phyloP scores from a whole-genome alignment of 805 yeast genomes.

The Teunomyces gatunensis region DNA sequence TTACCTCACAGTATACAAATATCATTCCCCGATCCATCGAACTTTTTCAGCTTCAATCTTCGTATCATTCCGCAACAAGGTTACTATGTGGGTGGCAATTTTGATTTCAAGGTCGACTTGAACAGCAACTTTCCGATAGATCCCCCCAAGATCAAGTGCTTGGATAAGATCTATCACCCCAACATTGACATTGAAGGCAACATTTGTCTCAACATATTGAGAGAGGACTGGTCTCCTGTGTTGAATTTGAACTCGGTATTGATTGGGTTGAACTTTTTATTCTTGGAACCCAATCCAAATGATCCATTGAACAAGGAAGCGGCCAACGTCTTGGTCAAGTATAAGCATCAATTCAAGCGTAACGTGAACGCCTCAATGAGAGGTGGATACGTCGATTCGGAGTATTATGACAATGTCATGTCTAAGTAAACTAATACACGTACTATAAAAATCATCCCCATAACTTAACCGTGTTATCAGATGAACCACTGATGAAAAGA shows the following conservation, averaged over 20 bases:
- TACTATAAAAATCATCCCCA: slow-evolving; percentile 41
- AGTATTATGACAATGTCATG: slow-evolving; percentile 9
- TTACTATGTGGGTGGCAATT: slow-evolving; percentile 63
- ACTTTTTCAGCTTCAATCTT: slow-evolving; percentile 62
- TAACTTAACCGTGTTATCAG: slow-evolving; percentile 52
- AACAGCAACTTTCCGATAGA: slow-evolving; percentile 83
- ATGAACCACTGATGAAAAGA: slow-evolving; percentile 60
- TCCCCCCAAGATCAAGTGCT: slow-evolving; percentile 80
- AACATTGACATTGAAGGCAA: slow-evolving; percentile 89
- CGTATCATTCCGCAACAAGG: slow-evolving; percentile 69
- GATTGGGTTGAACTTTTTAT: slow-evolving; percentile 81
- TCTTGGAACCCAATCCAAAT: slow-evolving; percentile 85
- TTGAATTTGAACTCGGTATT: slow-evolving; percentile 75
- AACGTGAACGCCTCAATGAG: slow-evolving; percentile 64
- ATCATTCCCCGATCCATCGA: slow-evolving; percentile 49
- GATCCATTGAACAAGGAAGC: slow-evolving; percentile 95
- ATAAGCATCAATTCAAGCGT: slow-evolving; percentile 44
- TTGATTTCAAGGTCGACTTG: slow-evolving; percentile 64
- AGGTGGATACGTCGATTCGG: slow-evolving; percentile 58
- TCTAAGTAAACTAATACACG: slow-evolving; percentile 3
- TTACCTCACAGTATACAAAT: slow-evolving; percentile 57
- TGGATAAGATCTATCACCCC: slow-evolving; percentile 82
- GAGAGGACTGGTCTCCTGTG: slow-evolving; percentile 98
- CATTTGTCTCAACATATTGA: slow-evolving; percentile 82
- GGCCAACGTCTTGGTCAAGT: slow-evolving; percentile 51